These are phyloP conservation scores for Lasiodiplodia citricola DNA, from an alignment of 2,329 filamentous ascomycete genomes.

Conservation along the genomic window DNA sequence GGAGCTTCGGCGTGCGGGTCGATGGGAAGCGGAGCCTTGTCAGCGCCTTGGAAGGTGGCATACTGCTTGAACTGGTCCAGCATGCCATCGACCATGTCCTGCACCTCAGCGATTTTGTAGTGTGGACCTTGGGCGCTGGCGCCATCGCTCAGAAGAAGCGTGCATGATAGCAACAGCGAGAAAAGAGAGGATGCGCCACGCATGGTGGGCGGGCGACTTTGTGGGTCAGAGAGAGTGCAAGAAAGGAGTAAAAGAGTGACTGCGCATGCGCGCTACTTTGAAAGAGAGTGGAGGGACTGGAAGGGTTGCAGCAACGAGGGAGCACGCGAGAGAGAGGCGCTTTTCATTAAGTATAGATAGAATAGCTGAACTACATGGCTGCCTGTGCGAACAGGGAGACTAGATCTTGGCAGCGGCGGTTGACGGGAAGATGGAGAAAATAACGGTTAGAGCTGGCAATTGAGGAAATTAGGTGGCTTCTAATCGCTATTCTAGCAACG, in stretches of 20 bases:
- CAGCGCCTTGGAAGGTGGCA: constrained; percentile 1
- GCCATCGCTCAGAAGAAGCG: background rate
- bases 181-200: constrained; percentile 20
- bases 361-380: background rate
- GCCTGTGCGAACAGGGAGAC: background rate
- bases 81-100: constrained; percentile 15
- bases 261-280: background rate
- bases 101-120: constrained; percentile 18
- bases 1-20: background rate
- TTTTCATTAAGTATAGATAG: background rate
- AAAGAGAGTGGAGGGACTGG: background rate
- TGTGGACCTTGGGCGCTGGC: constrained; percentile 13
- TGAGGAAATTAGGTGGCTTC: constrained; percentile 8
- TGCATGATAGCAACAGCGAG: background rate
- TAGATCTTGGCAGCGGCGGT: background rate
- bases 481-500: background rate
- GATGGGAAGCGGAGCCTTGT: background rate
- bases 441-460: background rate
- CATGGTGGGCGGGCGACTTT: constrained; percentile 1
- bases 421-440: background rate
- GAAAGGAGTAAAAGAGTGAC: constrained; percentile 1
- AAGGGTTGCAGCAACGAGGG: background rate
- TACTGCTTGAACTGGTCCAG: constrained; percentile 19
- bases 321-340: background rate
- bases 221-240: background rate